These are phyloP conservation scores for Thinopyrum elongatum DNA, from an alignment of 176 grass and related monocot species.

Conservation along the genomic window DNA sequence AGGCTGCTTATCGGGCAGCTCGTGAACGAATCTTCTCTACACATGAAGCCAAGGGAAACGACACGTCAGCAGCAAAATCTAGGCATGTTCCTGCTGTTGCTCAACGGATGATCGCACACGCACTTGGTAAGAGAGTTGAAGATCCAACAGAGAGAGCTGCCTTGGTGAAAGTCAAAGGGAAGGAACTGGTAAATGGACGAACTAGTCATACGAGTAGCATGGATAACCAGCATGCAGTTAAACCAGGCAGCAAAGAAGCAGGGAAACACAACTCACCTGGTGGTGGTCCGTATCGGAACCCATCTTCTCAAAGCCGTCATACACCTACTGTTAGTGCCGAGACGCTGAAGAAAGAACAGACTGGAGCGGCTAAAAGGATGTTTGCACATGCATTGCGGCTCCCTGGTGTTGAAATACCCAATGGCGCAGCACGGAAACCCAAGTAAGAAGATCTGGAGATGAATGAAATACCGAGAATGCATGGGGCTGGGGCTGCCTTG, in stretches of 20 bases:
- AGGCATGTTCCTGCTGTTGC: conserved; percentile 69
- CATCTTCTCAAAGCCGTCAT: conserved; percentile 8
- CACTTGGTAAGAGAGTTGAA: conserved; percentile 72
- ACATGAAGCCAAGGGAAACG: conserved; percentile 28
- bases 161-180: conserved; percentile 23
- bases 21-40: conserved; percentile 71
- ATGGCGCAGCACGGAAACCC: conserved; percentile 5
- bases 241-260: conserved; percentile 24
- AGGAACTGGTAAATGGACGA: conserved; percentile 7
- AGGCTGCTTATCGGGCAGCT: conserved; percentile 80
- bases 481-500: background rate
- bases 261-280: background rate
- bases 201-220: background rate
- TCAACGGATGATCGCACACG: conserved; percentile 90
- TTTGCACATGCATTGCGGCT: conserved; percentile 78
- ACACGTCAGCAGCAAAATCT: conserved; percentile 34
- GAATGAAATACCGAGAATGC: background rate
- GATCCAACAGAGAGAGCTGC: conserved; percentile 25
- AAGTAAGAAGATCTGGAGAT: conserved; percentile 31
- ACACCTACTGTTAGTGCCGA: conserved; percentile 28
- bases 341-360: conserved; percentile 74
- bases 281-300: background rate
- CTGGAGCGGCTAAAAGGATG: conserved; percentile 85
- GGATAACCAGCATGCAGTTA: background rate
- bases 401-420: conserved; percentile 35